These are phyloP conservation scores for Talaromyces adpressus DNA, from an alignment of 495 filamentous ascomycete genomes.

Conservation along the genomic window DNA sequence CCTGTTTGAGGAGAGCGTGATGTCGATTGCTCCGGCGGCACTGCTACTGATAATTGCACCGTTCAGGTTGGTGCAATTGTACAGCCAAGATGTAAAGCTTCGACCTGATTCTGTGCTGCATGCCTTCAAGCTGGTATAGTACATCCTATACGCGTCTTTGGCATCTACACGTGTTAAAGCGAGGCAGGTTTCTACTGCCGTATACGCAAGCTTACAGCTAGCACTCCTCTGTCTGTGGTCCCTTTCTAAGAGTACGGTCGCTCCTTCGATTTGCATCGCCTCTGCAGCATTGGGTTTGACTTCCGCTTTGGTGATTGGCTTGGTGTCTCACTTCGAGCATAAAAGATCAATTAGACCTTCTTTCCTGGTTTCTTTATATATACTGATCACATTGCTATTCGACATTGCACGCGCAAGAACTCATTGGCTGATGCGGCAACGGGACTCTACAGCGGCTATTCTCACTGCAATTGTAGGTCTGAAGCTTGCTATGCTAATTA, in stretches of 20 bases:
- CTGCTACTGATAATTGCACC: neutral
- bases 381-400: neutral
- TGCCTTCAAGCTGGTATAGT: no score
- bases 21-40: neutral
- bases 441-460: neutral
- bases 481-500: neutral
- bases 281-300: conserved; percentile 1
- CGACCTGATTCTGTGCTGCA: no score
- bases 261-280: no score
- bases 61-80: neutral
- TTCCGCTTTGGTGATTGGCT: neutral
- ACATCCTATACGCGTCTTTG: no score
- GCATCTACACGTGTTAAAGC: no score
- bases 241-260: no score
- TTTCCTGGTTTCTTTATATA: neutral
- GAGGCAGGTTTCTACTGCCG: no score
- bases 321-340: conserved; percentile 2
- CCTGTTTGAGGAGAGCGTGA: neutral
- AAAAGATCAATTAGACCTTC: neutral
- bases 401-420: conserved; percentile 1
- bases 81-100: neutral
- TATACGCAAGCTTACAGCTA: no score
- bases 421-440: neutral
- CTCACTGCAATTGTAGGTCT: neutral
- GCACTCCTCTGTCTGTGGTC: no score